A percentile compares a stretch with the other conserved stretches of the same genome.
Evolutionary conservation across 306 rosid species (phyloP).

Genomic region (Comarum palustre): DNA sequence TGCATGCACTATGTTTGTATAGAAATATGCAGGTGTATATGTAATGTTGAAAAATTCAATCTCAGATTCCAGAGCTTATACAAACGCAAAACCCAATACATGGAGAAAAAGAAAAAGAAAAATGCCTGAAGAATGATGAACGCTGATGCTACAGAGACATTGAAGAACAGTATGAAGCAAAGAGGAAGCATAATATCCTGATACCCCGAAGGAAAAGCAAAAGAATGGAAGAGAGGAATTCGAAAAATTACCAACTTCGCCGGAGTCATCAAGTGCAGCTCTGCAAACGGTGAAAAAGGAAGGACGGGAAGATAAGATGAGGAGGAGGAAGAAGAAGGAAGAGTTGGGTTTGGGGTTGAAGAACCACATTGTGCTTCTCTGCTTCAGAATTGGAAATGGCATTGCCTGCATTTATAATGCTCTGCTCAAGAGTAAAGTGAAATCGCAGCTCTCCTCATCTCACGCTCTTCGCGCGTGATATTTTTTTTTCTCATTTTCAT

Average conservation of each 20-base stretch:
- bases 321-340: not conserved
- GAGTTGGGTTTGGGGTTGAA: conserved; percentile 13
- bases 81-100: conserved; percentile 1
- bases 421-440: not conserved
- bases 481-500: too few relatives aligned
- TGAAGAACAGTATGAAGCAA: not conserved
- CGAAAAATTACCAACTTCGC: conserved; percentile 45
- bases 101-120: not conserved
- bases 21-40: not conserved
- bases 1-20: not conserved
- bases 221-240: not conserved
- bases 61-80: not conserved
- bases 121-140: not conserved
- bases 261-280: conserved; percentile 31
- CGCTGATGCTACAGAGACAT: not conserved
- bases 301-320: conserved; percentile 26
- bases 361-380: not conserved
- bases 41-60: not conserved
- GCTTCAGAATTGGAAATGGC: not conserved
- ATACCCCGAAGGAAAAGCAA: not conserved
- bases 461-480: too few relatives aligned
- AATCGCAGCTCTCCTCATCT: not conserved
- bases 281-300: conserved; percentile 28
- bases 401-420: not conserved
- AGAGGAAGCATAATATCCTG: not conserved